A percentile compares a stretch with the other conserved stretches of the same genome.
phyloP scores from a whole-genome alignment of 1,139 yeast genomes.

The Kluyveromyces sp. region DNA sequence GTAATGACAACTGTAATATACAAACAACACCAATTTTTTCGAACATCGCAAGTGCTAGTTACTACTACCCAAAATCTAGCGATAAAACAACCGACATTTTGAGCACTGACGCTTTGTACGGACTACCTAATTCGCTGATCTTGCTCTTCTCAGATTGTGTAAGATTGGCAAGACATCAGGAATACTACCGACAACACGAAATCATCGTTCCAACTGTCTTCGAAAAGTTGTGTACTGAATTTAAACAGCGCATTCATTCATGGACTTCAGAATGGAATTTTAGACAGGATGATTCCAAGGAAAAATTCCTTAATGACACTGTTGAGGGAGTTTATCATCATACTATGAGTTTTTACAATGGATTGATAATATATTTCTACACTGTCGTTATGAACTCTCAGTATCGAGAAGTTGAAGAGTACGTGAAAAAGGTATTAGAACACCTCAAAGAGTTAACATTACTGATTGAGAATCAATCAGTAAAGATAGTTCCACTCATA shows the following conservation, averaged over 20 bases:
- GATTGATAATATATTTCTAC: constrained; percentile 66
- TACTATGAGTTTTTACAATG: constrained; percentile 71
- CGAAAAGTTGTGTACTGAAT: constrained; percentile 39
- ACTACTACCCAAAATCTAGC: constrained; percentile 35
- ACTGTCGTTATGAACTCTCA: constrained; percentile 54
- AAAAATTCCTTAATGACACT: constrained; percentile 40
- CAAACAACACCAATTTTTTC: constrained; percentile 20
- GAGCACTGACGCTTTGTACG: constrained; percentile 77
- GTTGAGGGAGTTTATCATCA: constrained; percentile 80
- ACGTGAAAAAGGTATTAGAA: constrained; percentile 53
- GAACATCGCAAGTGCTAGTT: constrained; percentile 21
- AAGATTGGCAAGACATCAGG: constrained; percentile 54
- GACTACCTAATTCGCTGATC: constrained; percentile 75
- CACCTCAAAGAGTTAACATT: constrained; percentile 60
- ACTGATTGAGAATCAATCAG: constrained; percentile 48
- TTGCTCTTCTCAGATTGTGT: constrained; percentile 65
- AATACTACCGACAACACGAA: constrained; percentile 38
- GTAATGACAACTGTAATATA: background rate
- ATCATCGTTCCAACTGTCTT: constrained; percentile 33
- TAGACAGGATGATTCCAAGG: constrained; percentile 17
- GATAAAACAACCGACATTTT: constrained; percentile 42
- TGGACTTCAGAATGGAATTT: constrained; percentile 59
- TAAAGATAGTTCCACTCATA: constrained; percentile 65
- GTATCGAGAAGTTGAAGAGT: constrained; percentile 40
- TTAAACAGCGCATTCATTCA: constrained; percentile 45